Base-by-base conservation (phyloP, 1,284 basidiomycete species). In the Porodaedalea pini region DNA sequence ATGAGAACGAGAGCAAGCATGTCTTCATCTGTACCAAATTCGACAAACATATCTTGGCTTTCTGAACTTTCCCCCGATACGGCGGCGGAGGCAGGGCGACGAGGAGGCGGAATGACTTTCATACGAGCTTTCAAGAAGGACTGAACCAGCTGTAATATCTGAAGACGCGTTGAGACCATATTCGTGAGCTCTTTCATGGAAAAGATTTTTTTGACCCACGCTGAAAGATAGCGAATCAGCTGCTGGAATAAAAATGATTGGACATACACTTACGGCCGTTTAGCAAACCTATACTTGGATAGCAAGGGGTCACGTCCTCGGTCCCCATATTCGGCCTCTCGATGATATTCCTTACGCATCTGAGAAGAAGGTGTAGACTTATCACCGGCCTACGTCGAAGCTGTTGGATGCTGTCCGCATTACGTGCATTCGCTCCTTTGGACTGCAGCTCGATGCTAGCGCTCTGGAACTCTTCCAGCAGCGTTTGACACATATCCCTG, bases 21-120 rank as follows among this genome's bases (percentile, higher is more conserved):
- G 45, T 86, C 77, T 34, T 83, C 75, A 61, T 87, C 80, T 41
- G 84, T 69, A 56, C 76, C 76, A 29, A 81, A 73, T 47, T 73
- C 73, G 29, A 77, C 80, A 64, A 81, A 88, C 51, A 81, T 76
- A 43, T 94, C 89, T 66, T 93, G 88, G 63, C 90, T 94, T 62
- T 93, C 91, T 64, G 85, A 77, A 58, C 77, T 77, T 54, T 81
- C 73, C 37, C 69, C 65, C 37, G 61, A 56, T 47, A 68, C 62
- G 64, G 56, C 58, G 66, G 54, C 34, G 68, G 58, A 48, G 65
- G 61, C 67, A 1, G 75, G 76, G 3, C 75, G 72, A 17, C 74
- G 71, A 1, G 79, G 77, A 11, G 67, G 67, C 0, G 83, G 83
- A 6, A 86, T 69, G 6, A 79, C 78, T 2, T 64, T 70, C 4